Evolutionary conservation across 2,329 filamentous ascomycete genomes (phyloP).

Genomic region (Venturia oleaginea): DNA sequence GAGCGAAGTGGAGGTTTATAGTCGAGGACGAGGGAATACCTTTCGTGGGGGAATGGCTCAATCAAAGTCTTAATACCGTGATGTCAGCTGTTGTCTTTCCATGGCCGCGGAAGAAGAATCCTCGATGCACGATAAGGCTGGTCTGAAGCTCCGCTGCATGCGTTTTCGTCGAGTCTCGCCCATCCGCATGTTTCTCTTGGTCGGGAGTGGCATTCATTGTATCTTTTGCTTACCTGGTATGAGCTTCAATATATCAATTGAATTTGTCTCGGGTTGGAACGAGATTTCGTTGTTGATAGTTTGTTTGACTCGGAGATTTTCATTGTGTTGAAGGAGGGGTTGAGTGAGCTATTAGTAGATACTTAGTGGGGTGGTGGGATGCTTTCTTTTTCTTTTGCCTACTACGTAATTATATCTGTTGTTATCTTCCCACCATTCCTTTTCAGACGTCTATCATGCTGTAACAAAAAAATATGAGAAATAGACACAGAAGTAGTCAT

Average conservation of each 20-base stretch:
- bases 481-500: not conserved
- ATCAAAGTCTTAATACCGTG: not conserved
- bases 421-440: not conserved
- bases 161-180: not conserved
- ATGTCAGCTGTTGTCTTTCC: constrained; percentile 8
- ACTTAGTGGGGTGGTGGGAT: not conserved
- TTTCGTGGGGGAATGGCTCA: constrained; percentile 9
- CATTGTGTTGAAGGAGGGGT: not conserved
- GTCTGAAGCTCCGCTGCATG: not conserved
- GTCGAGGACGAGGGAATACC: not conserved
- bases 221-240: constrained; percentile 3
- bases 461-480: not conserved
- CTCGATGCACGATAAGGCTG: constrained; percentile 9
- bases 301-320: not conserved
- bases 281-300: not conserved
- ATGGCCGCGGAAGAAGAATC: constrained; percentile 7
- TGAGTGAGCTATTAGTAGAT: not conserved
- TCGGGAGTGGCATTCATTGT: not conserved
- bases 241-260: not conserved
- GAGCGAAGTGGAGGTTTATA: not conserved
- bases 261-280: not conserved
- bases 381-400: not conserved
- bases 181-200: constrained; percentile 1
- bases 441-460: not conserved
- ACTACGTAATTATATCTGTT: not conserved